phyloP scores from a whole-genome alignment of 768 basidiomycete genomes.

The Boletus pseudo-olivaceus region DNA sequence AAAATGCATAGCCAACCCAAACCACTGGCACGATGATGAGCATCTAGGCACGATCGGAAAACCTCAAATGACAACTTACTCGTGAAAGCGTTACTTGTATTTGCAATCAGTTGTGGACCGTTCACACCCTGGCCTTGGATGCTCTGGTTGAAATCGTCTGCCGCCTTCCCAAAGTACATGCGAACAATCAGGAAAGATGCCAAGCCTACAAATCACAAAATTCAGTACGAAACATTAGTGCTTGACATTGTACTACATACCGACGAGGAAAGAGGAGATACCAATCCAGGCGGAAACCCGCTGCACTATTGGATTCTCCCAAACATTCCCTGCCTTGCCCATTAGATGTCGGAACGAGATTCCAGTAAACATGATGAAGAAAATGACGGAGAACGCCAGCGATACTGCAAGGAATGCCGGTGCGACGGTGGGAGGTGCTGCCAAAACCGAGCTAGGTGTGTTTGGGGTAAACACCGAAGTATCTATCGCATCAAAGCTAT shows the following conservation, averaged over 20 bases:
- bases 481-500: conserved; percentile 39
- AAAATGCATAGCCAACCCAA: conserved; percentile 77
- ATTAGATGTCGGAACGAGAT: conserved; percentile 66
- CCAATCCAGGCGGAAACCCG: conserved; percentile 70
- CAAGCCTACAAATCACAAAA: conserved; percentile 42
- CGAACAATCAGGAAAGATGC: conserved; percentile 67
- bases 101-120: conserved; percentile 59
- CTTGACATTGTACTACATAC: conserved; percentile 32
- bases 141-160: conserved; percentile 69
- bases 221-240: not conserved
- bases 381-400: conserved; percentile 52
- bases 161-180: conserved; percentile 80
- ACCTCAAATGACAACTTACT: conserved; percentile 44
- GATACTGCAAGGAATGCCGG: conserved; percentile 63
- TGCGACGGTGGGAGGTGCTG: conserved; percentile 57
- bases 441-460: conserved; percentile 52
- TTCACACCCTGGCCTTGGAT: conserved; percentile 49
- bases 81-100: conserved; percentile 67
- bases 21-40: conserved; percentile 48
- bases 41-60: not conserved
- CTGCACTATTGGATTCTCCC: conserved; percentile 59
- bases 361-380: conserved; percentile 63
- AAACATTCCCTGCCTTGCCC: conserved; percentile 44
- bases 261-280: conserved; percentile 71
- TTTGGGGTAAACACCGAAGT: conserved; percentile 57